Conservation (phyloP, 441 rosid genomes). For the Gossypium armourianum region DNA sequence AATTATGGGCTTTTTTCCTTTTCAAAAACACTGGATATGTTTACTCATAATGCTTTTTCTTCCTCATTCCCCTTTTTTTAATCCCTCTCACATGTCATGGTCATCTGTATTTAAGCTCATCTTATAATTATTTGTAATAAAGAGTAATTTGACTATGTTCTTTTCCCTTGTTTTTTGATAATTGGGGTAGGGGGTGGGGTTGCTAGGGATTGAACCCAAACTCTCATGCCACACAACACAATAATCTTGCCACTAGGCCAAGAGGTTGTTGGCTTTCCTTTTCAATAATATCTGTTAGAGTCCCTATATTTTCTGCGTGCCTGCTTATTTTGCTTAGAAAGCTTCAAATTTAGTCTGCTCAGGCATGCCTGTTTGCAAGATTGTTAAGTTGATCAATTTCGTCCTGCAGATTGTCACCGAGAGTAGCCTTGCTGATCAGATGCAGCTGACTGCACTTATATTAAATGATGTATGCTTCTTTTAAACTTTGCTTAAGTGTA, state of each 20-base stretch:
- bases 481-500: neutral
- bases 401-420: constrained; percentile 73
- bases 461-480: constrained; percentile 64
- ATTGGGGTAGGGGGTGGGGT: no score
- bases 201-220: no score
- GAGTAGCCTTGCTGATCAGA: constrained; percentile 83
- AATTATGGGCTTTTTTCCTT: neutral
- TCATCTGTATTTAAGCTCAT: neutral
- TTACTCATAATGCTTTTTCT: neutral
- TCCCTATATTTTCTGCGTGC: neutral
- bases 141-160: neutral
- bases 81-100: neutral
- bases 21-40: neutral
- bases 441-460: constrained; percentile 68
- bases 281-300: neutral
- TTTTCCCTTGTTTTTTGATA: neutral
- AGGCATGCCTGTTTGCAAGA: neutral
- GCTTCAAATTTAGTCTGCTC: constrained; percentile 1
- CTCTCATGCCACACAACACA: no score
- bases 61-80: neutral
- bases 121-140: neutral
- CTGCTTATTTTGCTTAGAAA: neutral
- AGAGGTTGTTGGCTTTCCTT: neutral
- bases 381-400: constrained; percentile 18
- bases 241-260: no score